A percentile compares a stretch with the other conserved stretches of the same genome.
Conservation (phyloP, 1,284 basidiomycete species). For the Dichomitus squalens region DNA sequence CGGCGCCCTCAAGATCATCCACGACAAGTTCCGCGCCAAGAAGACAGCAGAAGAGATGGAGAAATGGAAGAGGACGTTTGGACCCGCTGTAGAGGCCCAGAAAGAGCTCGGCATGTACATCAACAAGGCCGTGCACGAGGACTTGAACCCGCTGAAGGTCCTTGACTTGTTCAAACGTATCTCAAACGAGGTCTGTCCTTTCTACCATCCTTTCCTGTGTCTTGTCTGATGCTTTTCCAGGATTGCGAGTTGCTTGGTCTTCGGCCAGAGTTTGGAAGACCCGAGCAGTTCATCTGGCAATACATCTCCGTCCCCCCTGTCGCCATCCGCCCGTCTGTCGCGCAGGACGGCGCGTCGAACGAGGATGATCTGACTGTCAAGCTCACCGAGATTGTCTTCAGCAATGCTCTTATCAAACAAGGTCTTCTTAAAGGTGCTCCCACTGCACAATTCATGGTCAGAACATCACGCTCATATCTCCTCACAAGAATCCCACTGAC, state of each 20-base stretch:
- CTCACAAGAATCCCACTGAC: constrained; percentile 10
- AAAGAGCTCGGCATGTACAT: constrained; percentile 87
- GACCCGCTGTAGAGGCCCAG: constrained; percentile 82
- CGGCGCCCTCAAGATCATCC: constrained; percentile 93
- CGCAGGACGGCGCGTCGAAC: constrained; percentile 96
- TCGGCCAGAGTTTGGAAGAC: constrained; percentile 87
- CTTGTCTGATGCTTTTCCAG: constrained; percentile 37
- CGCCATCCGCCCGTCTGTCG: constrained; percentile 96
- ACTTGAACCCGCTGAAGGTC: constrained; percentile 94
- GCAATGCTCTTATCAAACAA: constrained; percentile 91
- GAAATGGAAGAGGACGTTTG: constrained; percentile 86
- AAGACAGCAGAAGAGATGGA: constrained; percentile 91
- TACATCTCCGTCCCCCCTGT: constrained; percentile 99
- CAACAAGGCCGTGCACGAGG: constrained; percentile 89
- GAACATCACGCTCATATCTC: constrained; percentile 21
- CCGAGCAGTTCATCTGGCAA: constrained; percentile 99
- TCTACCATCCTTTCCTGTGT: background rate
- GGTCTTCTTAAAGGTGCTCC: constrained; percentile 88
- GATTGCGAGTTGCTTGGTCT: constrained; percentile 96
- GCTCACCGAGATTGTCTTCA: constrained; percentile 96
- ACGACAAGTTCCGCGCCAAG: constrained; percentile 96
- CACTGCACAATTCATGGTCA: constrained; percentile 87
- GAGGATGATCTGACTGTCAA: constrained; percentile 99
- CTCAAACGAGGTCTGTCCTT: constrained; percentile 78
- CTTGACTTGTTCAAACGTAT: constrained; percentile 93